Percentiles rank a stretch among this genome's conserved stretches.
phyloP scores from a whole-genome alignment of 495 filamentous ascomycete species.

The Lepidopterella palustris region DNA sequence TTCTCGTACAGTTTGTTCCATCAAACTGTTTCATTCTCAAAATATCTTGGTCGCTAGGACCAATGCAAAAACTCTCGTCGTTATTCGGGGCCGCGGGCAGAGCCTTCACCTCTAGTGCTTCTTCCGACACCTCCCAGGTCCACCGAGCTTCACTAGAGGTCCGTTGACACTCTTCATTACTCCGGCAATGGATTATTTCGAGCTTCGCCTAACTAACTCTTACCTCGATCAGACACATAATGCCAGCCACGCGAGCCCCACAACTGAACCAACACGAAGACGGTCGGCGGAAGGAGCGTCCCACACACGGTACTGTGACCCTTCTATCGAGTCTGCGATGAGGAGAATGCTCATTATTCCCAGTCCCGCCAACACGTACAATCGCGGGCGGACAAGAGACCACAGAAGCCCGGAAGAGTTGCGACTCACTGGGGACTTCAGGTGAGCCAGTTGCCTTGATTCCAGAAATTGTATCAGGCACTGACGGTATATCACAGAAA shows the following conservation, averaged over 20 bases:
- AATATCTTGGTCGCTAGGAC: neutral
- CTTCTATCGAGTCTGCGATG: neutral
- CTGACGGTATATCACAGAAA: neutral
- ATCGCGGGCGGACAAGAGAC: neutral
- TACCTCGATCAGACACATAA: neutral
- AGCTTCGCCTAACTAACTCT: neutral
- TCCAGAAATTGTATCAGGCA: neutral
- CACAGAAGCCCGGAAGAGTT: neutral
- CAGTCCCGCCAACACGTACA: neutral
- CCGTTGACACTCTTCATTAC: neutral
- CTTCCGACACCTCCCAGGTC: neutral
- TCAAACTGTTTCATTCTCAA: neutral
- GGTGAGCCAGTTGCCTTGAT: neutral
- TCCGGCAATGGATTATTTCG: neutral
- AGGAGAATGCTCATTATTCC: neutral
- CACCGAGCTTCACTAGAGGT: neutral
- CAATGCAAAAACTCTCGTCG: neutral
- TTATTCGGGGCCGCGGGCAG: neutral
- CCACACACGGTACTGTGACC: neutral
- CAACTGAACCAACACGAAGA: neutral
- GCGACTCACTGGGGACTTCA: slow-evolving; percentile 9
- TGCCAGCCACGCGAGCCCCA: neutral
- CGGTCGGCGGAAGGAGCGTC: neutral
- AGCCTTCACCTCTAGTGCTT: neutral
- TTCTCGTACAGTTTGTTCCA: neutral